phyloP scores from a whole-genome alignment of 148 eudicot genomes.

The Diospyros kaki region DNA sequence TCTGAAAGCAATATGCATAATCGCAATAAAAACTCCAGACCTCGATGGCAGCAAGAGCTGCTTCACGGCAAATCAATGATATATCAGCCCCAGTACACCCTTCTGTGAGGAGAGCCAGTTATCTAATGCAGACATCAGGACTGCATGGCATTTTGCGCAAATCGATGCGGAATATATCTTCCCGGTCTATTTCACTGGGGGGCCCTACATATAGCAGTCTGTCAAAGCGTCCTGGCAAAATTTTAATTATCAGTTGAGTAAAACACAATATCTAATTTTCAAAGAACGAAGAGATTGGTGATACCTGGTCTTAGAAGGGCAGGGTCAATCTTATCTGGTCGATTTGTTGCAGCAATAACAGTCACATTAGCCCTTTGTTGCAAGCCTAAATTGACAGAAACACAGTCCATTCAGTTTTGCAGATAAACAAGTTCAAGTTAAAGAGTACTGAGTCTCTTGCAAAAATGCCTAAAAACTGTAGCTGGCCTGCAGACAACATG shows the following conservation, averaged over 20 bases:
- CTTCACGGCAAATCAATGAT: constrained; percentile 72
- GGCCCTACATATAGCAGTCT: constrained; percentile 84
- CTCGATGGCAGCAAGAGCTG: constrained; percentile 72
- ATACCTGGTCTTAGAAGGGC: constrained; percentile 97
- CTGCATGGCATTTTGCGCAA: constrained; percentile 61
- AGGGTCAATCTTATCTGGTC: constrained; percentile 94
- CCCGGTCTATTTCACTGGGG: constrained; percentile 67
- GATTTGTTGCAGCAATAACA: constrained; percentile 95
- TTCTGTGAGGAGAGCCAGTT: constrained; percentile 64
- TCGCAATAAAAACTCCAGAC: constrained; percentile 25
- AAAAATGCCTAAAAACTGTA: neutral
- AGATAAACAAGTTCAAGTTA: neutral
- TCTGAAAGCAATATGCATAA: neutral
- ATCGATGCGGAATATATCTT: constrained; percentile 72
- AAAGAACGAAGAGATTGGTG: neutral
- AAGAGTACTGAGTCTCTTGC: neutral
- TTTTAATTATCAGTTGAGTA: constrained; percentile 3
- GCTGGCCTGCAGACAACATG: neutral
- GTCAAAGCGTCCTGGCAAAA: constrained; percentile 80
- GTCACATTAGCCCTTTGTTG: constrained; percentile 82
- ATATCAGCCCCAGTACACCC: constrained; percentile 96
- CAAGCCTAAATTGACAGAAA: constrained; percentile 50
- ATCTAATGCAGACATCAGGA: constrained; percentile 53
- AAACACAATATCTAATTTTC: neutral
- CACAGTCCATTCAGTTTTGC: neutral